phyloP scores from a whole-genome alignment of 2,329 filamentous ascomycete genomes.

The Colletotrichum viniferum region DNA sequence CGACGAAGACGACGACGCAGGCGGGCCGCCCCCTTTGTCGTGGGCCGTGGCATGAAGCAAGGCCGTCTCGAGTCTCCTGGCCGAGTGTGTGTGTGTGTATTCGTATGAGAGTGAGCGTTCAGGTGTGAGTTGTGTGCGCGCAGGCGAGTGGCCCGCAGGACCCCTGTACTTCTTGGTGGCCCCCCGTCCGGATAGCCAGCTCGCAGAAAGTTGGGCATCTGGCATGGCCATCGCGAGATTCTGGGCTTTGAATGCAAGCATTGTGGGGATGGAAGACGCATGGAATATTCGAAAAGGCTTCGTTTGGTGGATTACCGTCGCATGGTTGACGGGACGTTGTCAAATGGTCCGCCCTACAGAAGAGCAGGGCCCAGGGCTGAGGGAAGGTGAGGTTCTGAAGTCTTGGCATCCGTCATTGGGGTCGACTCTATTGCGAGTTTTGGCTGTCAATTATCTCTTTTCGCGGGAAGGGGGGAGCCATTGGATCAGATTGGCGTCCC shows the following conservation, averaged over 20 bases:
- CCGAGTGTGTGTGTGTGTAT: neutral
- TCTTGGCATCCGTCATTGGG: conserved; percentile 21
- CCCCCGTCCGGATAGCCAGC: neutral
- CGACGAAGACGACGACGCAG: neutral
- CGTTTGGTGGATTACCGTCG: conserved; percentile 19
- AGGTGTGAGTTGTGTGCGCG: neutral
- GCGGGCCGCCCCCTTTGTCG: neutral
- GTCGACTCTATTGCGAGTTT: conserved; percentile 10
- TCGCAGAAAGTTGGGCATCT: neutral
- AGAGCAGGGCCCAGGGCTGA: conserved; percentile 20
- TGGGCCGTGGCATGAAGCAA: conserved; percentile 3
- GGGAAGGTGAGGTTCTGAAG: conserved; percentile 19
- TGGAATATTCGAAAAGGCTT: conserved; percentile 20
- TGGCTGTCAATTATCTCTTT: conserved; percentile 12
- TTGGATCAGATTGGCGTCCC: conserved; percentile 4
- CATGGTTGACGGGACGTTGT: conserved; percentile 20
- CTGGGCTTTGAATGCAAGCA: neutral
- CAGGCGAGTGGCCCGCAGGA: neutral
- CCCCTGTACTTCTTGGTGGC: neutral
- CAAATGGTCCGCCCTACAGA: conserved; percentile 18
- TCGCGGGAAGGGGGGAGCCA: neutral
- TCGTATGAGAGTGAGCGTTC: neutral
- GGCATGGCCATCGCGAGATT: conserved; percentile 1
- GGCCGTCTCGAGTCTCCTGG: neutral
- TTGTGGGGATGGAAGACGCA: conserved; percentile 11